Base-by-base conservation (phyloP, 352 stramenopile genomes). In the Lagenidium sp. region DNA sequence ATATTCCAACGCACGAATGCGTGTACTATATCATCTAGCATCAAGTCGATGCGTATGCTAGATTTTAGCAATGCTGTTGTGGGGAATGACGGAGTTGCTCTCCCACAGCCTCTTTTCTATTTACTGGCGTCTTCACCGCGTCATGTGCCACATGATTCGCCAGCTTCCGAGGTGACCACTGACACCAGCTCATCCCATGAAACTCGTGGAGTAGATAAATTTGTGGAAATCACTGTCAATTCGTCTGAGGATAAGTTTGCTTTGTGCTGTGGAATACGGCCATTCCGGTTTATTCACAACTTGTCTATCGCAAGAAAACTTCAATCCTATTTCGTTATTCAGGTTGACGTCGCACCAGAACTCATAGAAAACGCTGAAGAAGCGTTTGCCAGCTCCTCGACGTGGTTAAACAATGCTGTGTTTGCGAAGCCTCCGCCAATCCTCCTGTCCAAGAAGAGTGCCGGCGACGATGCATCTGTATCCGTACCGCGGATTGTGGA, bases 201-300 rank as follows among this genome's bases (percentile, higher is more conserved):
- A 15, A 32, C 8, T 32, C 8, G 15, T 13, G 28, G 15, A 32
- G 28, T 32, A 11, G 6, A 3, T 20, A 41, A 60, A 16, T 60
- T 65, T 34, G 31, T 88, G 4, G 53, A 77, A 21, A 43, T 88
- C 13, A 70, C 46, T 6, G 78, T 88, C 10, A 72, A 88, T 32
- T 67, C 63, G 0, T 70, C 68, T 0, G 65, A 88, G 32, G 56
- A 47, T 2, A 76, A 65, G 25, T 69, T 88, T 28, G 63, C 68
- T 26, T 40, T 88, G 2, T 61, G 64, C 24, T 88, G 76, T 44
- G 49, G 22, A 0, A 68, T 85, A 31, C 65, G 78, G 42, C 61
- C 68, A 6, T 88, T 88, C 39, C 53, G 70, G 21, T 86, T 83
- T 38, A 82, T 86, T 23, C 71, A 88, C 44, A 81, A 86, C 28